Evolutionary conservation across 192 early-diverging fungal species (phyloP).

Genomic region (Coemansia sp.): DNA sequence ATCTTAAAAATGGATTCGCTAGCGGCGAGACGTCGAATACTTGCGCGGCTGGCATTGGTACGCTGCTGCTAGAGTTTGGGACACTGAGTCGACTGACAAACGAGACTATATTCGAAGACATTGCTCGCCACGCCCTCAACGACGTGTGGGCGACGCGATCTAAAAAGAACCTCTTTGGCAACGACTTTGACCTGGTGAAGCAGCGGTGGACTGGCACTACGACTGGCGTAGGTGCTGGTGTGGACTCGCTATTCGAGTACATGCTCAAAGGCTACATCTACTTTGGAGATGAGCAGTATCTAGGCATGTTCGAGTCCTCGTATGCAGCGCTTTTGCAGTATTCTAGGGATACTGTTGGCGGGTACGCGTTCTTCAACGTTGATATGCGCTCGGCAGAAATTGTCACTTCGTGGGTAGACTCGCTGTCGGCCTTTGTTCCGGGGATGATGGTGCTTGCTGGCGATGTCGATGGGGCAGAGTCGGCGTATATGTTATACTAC

Average conservation of each 20-base stretch:
- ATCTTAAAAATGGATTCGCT: slow-evolving; percentile 73
- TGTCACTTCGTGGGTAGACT: slow-evolving; percentile 79
- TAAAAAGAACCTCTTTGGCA: slow-evolving; percentile 76
- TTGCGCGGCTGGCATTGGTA: slow-evolving; percentile 88
- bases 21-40: slow-evolving; percentile 68
- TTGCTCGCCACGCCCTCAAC: slow-evolving; percentile 66
- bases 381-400: slow-evolving; percentile 72
- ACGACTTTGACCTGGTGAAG: slow-evolving; percentile 70
- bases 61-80: slow-evolving; percentile 91
- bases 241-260: slow-evolving; percentile 94
- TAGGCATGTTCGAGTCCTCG: slow-evolving; percentile 71
- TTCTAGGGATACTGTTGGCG: slow-evolving; percentile 62
- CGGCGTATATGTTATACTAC: slow-evolving; percentile 77
- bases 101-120: slow-evolving; percentile 71
- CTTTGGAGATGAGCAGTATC: slow-evolving; percentile 81
- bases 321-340: slow-evolving; percentile 69
- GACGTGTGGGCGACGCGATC: slow-evolving; percentile 81
- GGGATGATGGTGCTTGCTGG: slow-evolving; percentile 91
- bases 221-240: slow-evolving; percentile 83
- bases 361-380: slow-evolving; percentile 86
- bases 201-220: slow-evolving; percentile 65
- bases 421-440: slow-evolving; percentile 88
- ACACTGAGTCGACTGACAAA: slow-evolving; percentile 83
- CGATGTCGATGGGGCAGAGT: slow-evolving; percentile 82
- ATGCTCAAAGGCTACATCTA: slow-evolving; percentile 85